Base-by-base conservation (phyloP, 2,329 filamentous ascomycete species). In the Emmonsiellopsis sp. region DNA sequence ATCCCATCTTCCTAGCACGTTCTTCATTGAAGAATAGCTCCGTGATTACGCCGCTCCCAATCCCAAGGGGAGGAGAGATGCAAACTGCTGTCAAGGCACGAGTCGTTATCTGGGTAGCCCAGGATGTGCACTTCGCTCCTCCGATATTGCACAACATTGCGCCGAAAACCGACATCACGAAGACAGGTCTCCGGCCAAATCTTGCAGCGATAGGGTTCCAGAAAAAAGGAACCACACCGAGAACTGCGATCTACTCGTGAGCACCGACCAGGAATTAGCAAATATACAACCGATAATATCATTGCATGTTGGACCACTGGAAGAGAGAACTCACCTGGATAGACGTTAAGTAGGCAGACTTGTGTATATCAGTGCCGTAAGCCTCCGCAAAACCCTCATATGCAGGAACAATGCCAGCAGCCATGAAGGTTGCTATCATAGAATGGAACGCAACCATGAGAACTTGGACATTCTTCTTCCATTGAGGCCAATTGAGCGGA, bases 21-120 rank as follows among this genome's bases (percentile, higher is more conserved):
- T 82, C 75, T 33, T 73, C 73, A 60, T 76, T 77, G 65, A 82
- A 82, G 55, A 79, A 81, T 1, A 75, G 79, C 60, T 82, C 79
- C 13, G 76, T 74, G 2, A 82, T 79, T 7, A 82, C 77, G 0
- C 72, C 79, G 60, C 77, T 80, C 27, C 79, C 79, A 49, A 82
- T 78, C 0, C 76, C 73, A 11, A 68, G 71, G 0, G 79, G 74
- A 5, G 79, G 80, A 13, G 71, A 74, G 57, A 82, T 81, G 63
- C 81, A 81, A 60, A 81, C 80, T 0, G 76, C 71, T 6, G 72
- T 70, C 27, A 82, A 67, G n/a, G 76, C 77, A 52, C 78, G 71
- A 55, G 77, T 80, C 0, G 71, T 66, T 1, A 70, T 73, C 74
- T 78, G 78, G 13, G 77, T 66, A 1, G 63, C 70, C 59, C 80